phyloP scores from a whole-genome alignment of 345 rosid species.

The Brassica rapa region DNA sequence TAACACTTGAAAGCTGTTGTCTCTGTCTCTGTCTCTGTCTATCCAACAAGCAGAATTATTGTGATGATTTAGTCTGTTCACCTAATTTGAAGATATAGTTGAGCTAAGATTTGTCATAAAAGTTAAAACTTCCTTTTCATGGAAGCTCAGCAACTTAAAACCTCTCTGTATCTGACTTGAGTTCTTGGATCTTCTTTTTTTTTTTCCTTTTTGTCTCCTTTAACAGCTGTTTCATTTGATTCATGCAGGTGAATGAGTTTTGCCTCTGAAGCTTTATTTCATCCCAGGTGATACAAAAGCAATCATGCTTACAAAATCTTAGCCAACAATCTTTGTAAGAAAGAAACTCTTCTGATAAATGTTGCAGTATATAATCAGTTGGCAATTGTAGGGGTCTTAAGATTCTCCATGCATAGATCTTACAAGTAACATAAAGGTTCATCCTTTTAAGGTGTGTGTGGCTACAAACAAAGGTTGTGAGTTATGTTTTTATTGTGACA shows the following conservation, averaged over 20 bases:
- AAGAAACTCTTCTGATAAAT: background rate
- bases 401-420: constrained; percentile 35
- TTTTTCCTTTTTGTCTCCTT: background rate
- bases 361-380: background rate
- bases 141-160: constrained; percentile 41
- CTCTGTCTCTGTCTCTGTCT: constrained; percentile 16
- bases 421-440: constrained; percentile 17
- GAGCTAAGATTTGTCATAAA: constrained; percentile 34
- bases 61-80: constrained; percentile 29
- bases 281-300: constrained; percentile 3
- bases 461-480: background rate
- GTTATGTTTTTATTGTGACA: constrained; percentile 34
- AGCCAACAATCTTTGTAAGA: constrained; percentile 28
- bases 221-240: constrained; percentile 18
- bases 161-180: background rate
- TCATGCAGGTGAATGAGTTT: constrained; percentile 27
- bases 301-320: constrained; percentile 18
- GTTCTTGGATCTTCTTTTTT: constrained; percentile 27
- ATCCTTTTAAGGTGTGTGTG: constrained; percentile 22
- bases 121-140: constrained; percentile 41
- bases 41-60: constrained; percentile 6
- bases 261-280: background rate
- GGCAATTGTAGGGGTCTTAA: background rate
- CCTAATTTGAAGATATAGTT: constrained; percentile 32
- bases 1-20: constrained; percentile 15